phyloP scores from a whole-genome alignment of 495 filamentous ascomycete genomes.

The Aspergillus diversus region DNA sequence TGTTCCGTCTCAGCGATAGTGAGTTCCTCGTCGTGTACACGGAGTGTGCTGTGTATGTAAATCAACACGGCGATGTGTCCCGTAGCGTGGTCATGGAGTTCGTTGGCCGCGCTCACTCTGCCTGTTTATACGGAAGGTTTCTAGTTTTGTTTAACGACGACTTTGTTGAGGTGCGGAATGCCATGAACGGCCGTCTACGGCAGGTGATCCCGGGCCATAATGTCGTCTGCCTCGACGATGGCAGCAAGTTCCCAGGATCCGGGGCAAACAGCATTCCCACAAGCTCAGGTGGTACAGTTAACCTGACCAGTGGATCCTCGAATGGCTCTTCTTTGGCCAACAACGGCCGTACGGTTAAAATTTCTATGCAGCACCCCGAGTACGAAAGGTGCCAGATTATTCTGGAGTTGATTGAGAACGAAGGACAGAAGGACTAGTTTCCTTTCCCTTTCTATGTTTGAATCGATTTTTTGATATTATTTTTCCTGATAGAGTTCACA shows the following conservation, averaged over 20 bases:
- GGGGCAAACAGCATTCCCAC: slow-evolving; percentile 38
- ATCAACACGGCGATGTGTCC: slow-evolving; percentile 95
- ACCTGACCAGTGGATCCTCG: slow-evolving; percentile 31
- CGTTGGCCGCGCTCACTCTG: slow-evolving; percentile 84
- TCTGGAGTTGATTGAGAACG: slow-evolving; percentile 90
- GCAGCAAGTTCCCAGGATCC: slow-evolving; percentile 53
- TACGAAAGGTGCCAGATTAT: slow-evolving; percentile 79
- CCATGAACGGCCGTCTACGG: slow-evolving; percentile 88
- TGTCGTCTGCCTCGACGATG: slow-evolving; percentile 87
- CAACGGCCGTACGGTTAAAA: slow-evolving; percentile 72
- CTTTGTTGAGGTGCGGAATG: slow-evolving; percentile 96
- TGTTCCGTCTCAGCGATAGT: slow-evolving; percentile 92
- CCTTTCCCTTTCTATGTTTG: neutral
- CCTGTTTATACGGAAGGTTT: slow-evolving; percentile 76
- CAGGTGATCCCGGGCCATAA: slow-evolving; percentile 93
- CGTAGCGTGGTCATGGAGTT: slow-evolving; percentile 96
- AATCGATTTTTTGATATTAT: neutral
- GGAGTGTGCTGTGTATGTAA: slow-evolving; percentile 95
- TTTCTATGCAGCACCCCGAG: slow-evolving; percentile 94
- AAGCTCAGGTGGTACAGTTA: slow-evolving; percentile 30
- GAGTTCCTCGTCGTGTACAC: slow-evolving; percentile 95
- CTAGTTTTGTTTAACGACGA: slow-evolving; percentile 84
- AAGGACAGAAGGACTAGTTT: slow-evolving; percentile 76
- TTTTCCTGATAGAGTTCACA: neutral
- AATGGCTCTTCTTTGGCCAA: slow-evolving; percentile 36